Base-by-base conservation (phyloP, 1,284 basidiomycete genomes). In the Microstroma glucosiphilum region DNA sequence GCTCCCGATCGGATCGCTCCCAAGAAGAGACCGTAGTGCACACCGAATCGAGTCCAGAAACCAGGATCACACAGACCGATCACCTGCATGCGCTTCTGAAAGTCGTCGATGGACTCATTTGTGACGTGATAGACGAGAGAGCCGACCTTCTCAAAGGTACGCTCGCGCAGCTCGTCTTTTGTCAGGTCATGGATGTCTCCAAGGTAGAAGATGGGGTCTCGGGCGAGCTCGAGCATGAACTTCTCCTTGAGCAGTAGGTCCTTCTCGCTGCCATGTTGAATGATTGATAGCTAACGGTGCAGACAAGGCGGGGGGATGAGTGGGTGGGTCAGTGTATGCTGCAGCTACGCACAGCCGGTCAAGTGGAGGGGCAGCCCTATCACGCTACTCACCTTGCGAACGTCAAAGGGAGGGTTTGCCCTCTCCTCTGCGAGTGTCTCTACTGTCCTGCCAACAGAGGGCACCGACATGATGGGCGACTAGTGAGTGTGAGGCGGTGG, bases 11-110 rank as follows among this genome's bases (percentile, higher is more conserved):
- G 67, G 41, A 71, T 65, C 58, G 72, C 71, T 41, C 82, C 82
- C 8, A 84, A 75, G 77, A 84, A 84, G 21, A 85, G 79, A 37
- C 83, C 84, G 68, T 83, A 84, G 66, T 82, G 81, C 2, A 85
- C 84, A 60, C 83, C 83, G 68, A 84, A 83, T 46, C 81, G 73
- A 0, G 83, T 84, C 83, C 83, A 84, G 73, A 84, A 85, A 3
- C 80, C 81, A 0, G 84, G 84, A 68, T 85, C 84, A 56, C 70
- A 71, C 21, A 79, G 61, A 1, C 73, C 71, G 66, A 81, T 79
- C 67, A 84, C 79, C 75, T 83, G 81, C 81, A 85, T 83, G 49
- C 84, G 81, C 64, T 82, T 80, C 21, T 77, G 77, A 72, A 85
- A 85, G 42, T 80, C 69, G 41, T 76, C 75, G 54, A 78, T 68